Base-by-base conservation (phyloP, 306 rosid genomes). In the Glycine latifolia region DNA sequence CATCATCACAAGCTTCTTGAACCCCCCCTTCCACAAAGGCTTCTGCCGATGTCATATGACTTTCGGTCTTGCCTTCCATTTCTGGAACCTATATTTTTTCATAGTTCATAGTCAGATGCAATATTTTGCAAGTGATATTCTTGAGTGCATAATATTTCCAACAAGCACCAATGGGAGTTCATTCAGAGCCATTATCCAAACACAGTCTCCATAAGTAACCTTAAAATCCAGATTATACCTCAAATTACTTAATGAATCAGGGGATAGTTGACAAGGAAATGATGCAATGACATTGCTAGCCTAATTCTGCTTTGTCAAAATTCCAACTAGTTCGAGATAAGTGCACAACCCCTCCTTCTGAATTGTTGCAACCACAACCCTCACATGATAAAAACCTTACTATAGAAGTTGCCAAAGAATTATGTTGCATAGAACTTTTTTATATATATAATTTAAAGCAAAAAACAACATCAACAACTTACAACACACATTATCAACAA, bases 21-120 rank as follows among this genome's bases (percentile, higher is more conserved):
- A 94, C 83, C 26, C 98, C 98, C 72, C 98, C 97, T 83, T 94
- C 94, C 81, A 94, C 97, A 86, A 94, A 94, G 53, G 98, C 98
- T 8, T 86, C 93, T 26, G 94, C 91, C 3, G 98, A 94, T 58
- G 89, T 89, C 87, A 87, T 50, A 37, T 81, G 93, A 83, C 78
- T 82, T 70, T 85, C 98, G 16, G 77, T 62, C 81, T 87, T 87
- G 53, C 81, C 91, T 70, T 75, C 89, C 90, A 89, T 87, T 75
- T 72, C 87, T 53, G 73, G 86, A 88, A 88, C 88, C 93, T 87
- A 4, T 43, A 67, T 43, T 41, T 26, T 84, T 53, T 43, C 41
- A 55, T 52, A n/a, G 41, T 78, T 75, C 56, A 85, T 41, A 74
- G 48, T 79, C 54, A 82, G 76, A 81, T 41, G 20, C 31, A 68